phyloP scores from a whole-genome alignment of 2,329 filamentous ascomycete species.

The Mollisia scopiformis region DNA sequence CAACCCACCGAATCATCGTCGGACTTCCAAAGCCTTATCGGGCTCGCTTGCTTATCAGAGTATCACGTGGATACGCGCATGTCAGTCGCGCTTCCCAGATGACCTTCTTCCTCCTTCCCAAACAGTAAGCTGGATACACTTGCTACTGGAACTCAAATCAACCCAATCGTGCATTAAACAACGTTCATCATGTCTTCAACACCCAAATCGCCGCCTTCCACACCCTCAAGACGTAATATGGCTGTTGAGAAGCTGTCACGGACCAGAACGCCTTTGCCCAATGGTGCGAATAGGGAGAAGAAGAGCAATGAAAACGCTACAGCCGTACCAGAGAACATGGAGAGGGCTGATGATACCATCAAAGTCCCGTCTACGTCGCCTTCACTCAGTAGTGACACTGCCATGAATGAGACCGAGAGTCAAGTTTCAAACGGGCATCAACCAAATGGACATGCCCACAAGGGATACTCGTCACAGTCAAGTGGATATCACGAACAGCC shows the following conservation, averaged over 20 bases:
- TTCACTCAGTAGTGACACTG: neutral
- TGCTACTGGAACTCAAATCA: neutral
- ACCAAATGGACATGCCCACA: neutral
- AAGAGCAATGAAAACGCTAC: neutral
- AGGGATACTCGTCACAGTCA: conserved; percentile 3
- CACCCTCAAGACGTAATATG: conserved; percentile 16
- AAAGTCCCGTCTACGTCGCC: conserved; percentile 12
- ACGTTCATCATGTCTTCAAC: conserved; percentile 21
- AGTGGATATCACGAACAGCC: conserved; percentile 6
- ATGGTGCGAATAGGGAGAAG: neutral
- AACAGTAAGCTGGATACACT: neutral
- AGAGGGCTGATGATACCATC: neutral
- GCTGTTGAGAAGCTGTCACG: conserved; percentile 13
- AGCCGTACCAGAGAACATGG: neutral
- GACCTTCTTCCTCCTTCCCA: neutral
- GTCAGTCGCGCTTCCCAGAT: neutral
- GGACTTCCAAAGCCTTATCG: neutral
- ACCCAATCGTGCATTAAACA: neutral
- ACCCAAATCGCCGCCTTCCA: conserved; percentile 16
- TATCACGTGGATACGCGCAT: neutral
- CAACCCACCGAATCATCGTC: neutral
- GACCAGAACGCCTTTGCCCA: conserved; percentile 5
- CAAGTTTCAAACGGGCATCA: neutral
- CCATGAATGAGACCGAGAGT: neutral
- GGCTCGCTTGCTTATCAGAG: neutral